Evolutionary conservation across 495 filamentous ascomycete species (phyloP), one percentile per base, ranked within the genome.

Genomic region (Tirmania nivea): DNA sequence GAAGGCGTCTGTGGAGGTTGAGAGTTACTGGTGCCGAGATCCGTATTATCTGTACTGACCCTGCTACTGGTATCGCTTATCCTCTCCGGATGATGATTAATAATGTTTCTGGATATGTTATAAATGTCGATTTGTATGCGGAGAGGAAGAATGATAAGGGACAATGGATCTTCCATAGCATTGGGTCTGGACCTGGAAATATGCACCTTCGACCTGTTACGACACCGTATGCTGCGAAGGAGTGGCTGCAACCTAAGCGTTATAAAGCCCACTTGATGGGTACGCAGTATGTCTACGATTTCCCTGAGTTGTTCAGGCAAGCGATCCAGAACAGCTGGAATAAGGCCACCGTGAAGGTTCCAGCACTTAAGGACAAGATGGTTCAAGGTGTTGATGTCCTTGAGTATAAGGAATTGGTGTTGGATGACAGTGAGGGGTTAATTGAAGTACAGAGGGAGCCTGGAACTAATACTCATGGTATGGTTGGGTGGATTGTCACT

Each of bases 251-350:
- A 71, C 90, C 90, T 56, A 97, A 96, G 78, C 78, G 90, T 55
- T 96, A 96, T 79, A 96, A 92, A 78, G 90, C 90, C 51, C 90
- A 97, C 68, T 66, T 97, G 53, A 95, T 96, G 88, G 90, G 90
- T 60, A 97, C 90, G 16, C 90, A 97, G 67, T 97, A 94, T 60
- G 92, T 94, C 55, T 97, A 97, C 67, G 90, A 97, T 72, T 97
- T 97, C 83, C 90, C 90, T 8, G 92, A 97, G 73, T 80, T 97
- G 35, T 97, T 97, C 83, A 77, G 90, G 63, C 90, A 96, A 68
- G 89, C 90, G 42, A 83, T 94, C 69, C 86, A 95, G 70, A 95
- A 94, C 72, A 84, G 78, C 73, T 97, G 90, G 90, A 71, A 71
- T 59, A 78, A 78, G 65, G 75, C 76, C 52, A 75, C 81, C 45